These are phyloP conservation scores for Breynia disticha DNA, from an alignment of 441 rosid species.

Conservation along the genomic window DNA sequence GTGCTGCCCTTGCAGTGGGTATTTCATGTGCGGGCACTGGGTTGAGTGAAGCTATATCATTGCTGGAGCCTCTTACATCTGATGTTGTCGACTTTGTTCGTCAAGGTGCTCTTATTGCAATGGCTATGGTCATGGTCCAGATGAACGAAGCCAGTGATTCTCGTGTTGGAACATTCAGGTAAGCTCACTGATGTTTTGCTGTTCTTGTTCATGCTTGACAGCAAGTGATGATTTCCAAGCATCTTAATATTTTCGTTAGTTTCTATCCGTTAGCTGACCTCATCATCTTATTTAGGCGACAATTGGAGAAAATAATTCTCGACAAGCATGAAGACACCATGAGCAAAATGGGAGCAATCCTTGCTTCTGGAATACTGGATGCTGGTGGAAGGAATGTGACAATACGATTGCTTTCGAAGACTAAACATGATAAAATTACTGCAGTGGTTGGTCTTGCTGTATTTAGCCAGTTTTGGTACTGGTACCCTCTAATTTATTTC, in stretches of 20 bases:
- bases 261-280: too few species aligned
- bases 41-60: conserved; percentile 86
- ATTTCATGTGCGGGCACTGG: conserved; percentile 98
- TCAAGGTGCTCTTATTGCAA: conserved; percentile 97
- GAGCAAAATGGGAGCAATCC: conserved; percentile 99
- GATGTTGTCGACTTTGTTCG: conserved; percentile 99
- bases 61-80: conserved; percentile 92
- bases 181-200: neutral
- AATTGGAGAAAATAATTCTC: conserved; percentile 82
- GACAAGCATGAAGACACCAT: conserved; percentile 95
- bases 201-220: neutral
- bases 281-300: conserved; percentile 52
- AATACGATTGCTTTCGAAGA: conserved; percentile 81
- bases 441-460: conserved; percentile 96
- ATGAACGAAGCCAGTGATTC: conserved; percentile 90
- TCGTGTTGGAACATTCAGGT: conserved; percentile 95
- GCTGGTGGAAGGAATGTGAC: conserved; percentile 99
- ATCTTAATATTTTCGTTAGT: neutral
- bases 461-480: conserved; percentile 97
- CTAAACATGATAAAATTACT: conserved; percentile 93
- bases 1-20: conserved; percentile 97
- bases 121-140: conserved; percentile 99
- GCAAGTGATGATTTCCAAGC: conserved; percentile 1
- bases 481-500: conserved; percentile 96
- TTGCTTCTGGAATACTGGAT: conserved; percentile 94